phyloP scores from a whole-genome alignment of 2,329 filamentous ascomycete genomes.

The Cladosporium sphaerospermum region DNA sequence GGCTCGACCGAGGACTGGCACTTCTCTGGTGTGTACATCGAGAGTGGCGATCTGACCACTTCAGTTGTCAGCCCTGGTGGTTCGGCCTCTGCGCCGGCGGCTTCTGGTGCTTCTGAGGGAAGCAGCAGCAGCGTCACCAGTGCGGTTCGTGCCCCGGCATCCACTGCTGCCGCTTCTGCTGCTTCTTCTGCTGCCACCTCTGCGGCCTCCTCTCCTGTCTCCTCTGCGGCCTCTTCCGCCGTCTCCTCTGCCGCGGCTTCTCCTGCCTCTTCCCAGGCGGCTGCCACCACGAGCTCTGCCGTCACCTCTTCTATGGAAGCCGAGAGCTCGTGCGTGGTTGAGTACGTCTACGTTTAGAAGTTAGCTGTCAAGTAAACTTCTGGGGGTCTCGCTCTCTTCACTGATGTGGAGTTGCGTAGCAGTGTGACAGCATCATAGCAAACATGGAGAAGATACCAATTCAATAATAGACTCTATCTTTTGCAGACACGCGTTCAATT shows the following conservation, averaged over 20 bases:
- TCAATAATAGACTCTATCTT: no score
- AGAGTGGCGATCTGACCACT: slow-evolving; percentile 44
- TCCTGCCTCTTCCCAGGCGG: not conserved
- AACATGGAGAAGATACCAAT: no score
- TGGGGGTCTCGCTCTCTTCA: no score
- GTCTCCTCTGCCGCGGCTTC: slow-evolving; percentile 2
- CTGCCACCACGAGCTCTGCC: not conserved
- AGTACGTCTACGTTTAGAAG: slow-evolving; percentile 15
- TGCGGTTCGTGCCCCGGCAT: slow-evolving; percentile 4
- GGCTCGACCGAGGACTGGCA: slow-evolving; percentile 58
- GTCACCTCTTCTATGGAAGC: slow-evolving; percentile 1
- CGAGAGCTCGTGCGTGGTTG: slow-evolving; percentile 11
- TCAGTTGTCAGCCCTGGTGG: slow-evolving; percentile 19
- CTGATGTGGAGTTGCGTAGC: no score
- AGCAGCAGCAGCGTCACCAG: not conserved
- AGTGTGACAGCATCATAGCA: no score
- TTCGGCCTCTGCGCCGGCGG: slow-evolving; percentile 3
- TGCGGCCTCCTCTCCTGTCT: slow-evolving; percentile 20
- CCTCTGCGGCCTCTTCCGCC: slow-evolving; percentile 13
- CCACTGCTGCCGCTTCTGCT: slow-evolving; percentile 11
- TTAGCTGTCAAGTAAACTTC: no score
- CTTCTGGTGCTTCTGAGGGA: slow-evolving; percentile 3
- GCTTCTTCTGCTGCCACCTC: slow-evolving; percentile 3
- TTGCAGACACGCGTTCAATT: no score
- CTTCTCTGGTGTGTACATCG: slow-evolving; percentile 66